A percentile compares a stretch with the other conserved stretches of the same genome.
Evolutionary conservation across 345 rosid genomes (phyloP).

Genomic region (Eucalyptus cloeziana): DNA sequence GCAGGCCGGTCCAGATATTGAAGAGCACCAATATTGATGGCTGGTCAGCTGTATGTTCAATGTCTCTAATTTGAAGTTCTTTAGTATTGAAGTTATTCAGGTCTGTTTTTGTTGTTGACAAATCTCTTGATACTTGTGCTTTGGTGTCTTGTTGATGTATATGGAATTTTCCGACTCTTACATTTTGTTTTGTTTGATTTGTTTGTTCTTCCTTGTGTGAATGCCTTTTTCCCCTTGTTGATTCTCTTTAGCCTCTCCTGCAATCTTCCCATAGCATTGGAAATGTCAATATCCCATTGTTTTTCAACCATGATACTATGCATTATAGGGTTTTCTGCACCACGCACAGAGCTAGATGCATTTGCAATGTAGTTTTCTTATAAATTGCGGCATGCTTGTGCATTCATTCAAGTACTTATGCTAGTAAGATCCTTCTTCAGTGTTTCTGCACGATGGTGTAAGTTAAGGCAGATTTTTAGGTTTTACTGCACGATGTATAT

Average conservation of each 20-base stretch:
- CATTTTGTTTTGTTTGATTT: neutral
- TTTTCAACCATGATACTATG: neutral
- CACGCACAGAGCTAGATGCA: neutral
- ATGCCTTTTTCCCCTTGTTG: neutral
- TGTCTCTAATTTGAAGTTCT: neutral
- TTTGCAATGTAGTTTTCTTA: neutral
- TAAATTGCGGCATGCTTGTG: neutral
- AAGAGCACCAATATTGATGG: slow-evolving; percentile 78
- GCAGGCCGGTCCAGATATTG: slow-evolving; percentile 89
- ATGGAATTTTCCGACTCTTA: neutral
- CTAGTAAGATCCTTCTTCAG: neutral
- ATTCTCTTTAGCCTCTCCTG: neutral
- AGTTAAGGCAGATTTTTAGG: neutral
- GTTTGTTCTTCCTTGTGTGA: neutral
- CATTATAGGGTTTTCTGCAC: neutral
- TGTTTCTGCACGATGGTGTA: neutral
- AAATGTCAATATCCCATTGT: neutral
- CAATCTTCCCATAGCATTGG: neutral
- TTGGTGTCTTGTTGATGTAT: neutral
- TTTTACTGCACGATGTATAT: neutral
- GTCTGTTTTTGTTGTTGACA: neutral
- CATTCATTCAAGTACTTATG: neutral
- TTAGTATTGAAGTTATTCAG: neutral
- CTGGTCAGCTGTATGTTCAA: slow-evolving; percentile 86
- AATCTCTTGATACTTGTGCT: neutral